Percentiles rank a stretch among this genome's conserved stretches.
Evolutionary conservation across 2,329 filamentous ascomycete species (phyloP).

Genomic region (Thelonectria rubi): DNA sequence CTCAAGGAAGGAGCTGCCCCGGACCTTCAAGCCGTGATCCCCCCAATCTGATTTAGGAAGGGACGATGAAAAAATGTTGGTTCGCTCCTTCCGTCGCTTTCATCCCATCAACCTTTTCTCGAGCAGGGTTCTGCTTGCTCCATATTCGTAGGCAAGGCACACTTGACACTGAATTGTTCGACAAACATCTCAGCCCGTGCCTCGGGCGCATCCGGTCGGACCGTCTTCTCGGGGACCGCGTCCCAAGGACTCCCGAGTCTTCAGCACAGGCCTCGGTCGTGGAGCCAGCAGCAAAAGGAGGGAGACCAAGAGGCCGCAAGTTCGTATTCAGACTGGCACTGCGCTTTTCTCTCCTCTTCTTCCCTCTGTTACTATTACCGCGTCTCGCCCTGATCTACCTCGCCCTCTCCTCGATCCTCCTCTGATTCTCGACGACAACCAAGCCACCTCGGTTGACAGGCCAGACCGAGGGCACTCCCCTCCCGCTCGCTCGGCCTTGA

Average conservation of each 20-base stretch:
- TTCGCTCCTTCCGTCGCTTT: not conserved
- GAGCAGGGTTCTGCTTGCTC: slow-evolving; percentile 1
- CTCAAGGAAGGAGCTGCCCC: not conserved
- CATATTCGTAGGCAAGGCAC: not conserved
- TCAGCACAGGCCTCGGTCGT: not conserved
- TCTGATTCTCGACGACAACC: slow-evolving; percentile 1
- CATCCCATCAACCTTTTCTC: not conserved
- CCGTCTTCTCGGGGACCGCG: not conserved
- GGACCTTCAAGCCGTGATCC: not conserved
- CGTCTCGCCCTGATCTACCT: slow-evolving; percentile 1
- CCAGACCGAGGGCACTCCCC: slow-evolving; percentile 23
- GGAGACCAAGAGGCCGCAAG: not conserved
- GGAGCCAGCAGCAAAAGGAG: not conserved
- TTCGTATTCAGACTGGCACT: not conserved
- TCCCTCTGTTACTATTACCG: not conserved
- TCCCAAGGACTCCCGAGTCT: not conserved
- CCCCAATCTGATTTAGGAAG: not conserved
- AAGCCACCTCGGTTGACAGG: slow-evolving; percentile 8
- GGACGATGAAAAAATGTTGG: not conserved
- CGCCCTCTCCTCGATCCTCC: not conserved
- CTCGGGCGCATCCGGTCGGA: not conserved
- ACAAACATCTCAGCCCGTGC: not conserved
- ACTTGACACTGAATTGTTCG: not conserved
- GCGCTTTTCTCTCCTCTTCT: not conserved
- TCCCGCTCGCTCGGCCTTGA: slow-evolving; percentile 16